Base-by-base conservation (phyloP, 345 rosid species). In the Murraya koenigii region DNA sequence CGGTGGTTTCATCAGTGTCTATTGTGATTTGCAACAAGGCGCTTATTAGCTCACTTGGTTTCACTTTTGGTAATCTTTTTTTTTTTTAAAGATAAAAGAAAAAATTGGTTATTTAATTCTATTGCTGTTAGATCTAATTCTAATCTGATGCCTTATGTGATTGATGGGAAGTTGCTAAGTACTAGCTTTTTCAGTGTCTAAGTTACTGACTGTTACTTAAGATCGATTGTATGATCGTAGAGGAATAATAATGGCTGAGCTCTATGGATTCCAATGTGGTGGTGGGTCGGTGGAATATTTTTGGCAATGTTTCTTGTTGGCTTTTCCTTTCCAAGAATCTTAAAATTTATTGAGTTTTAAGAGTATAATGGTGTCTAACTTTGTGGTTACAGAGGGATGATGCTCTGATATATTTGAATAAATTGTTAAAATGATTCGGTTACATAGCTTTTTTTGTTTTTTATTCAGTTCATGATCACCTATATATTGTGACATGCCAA, bases 11-110 rank as follows among this genome's bases (percentile, higher is more conserved):
- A n/a, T 97, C 99, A 3, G 99, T 97, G 13, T 97, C 99, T 55
- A 97, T 97, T 79, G 99, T 97, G 77, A 93, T 97, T 54, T 97
- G 99, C 90, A 97, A 97, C 90, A 97, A 97, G 87, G 98, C 99
- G 61, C 97, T 97, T 72, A 97, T 97, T 75, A 93, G 95, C 90
- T 87, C 97, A 7, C 97, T 97, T n/a, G 96, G 96, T 66, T 97
- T 97, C 89, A 90, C 93, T 69, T 97, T 97, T 63, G 99, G 99
- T 96, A 30, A 78, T 83, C 82, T 65, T 52, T 47, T 36, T 15
- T 2, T 20, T 55, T 44, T 49, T 66, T 23, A 26, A n/a, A n/a
- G n/a, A n/a, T n/a, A n/a, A n/a, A n/a, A n/a, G n/a, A n/a, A n/a
- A n/a, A n/a, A n/a, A n/a, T 60, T 23, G 20, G 14, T 22, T 65